Conservation (phyloP, 257 asterid species). For the Ilex asprella region DNA sequence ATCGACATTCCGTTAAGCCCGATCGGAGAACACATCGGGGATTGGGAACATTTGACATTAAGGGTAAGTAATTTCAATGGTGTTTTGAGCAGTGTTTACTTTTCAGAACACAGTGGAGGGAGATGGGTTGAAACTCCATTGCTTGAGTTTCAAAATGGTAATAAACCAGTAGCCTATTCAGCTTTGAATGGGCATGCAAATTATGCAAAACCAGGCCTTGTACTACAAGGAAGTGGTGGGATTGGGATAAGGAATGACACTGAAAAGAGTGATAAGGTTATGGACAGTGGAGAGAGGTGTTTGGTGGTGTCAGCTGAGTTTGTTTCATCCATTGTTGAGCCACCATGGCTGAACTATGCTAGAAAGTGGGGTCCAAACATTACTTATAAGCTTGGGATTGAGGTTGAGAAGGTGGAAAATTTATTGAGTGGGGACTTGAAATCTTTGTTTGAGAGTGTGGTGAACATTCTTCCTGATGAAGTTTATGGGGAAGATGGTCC, state of each 20-base stretch:
- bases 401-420: constrained; percentile 23
- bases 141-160: constrained; percentile 40
- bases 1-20: constrained; percentile 46
- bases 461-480: constrained; percentile 49
- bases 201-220: constrained; percentile 33
- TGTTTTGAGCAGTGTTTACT: constrained; percentile 39
- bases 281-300: constrained; percentile 47
- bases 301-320: constrained; percentile 47
- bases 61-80: constrained; percentile 84
- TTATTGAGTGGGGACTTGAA: constrained; percentile 27
- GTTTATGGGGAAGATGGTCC: constrained; percentile 67
- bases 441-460: constrained; percentile 28
- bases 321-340: constrained; percentile 36
- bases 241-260: constrained; percentile 69
- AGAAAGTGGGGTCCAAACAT: constrained; percentile 74
- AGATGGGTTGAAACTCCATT: constrained; percentile 52
- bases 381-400: constrained; percentile 33
- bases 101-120: constrained; percentile 62
- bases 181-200: constrained; percentile 67
- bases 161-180: constrained; percentile 54
- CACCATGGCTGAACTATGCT: constrained; percentile 66
- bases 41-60: constrained; percentile 88
- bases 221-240: constrained; percentile 41
- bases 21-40: constrained; percentile 85
- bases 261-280: constrained; percentile 40